These are phyloP conservation scores for Dioszegia hungarica DNA, from an alignment of 768 basidiomycete species.

Conservation along the genomic window DNA sequence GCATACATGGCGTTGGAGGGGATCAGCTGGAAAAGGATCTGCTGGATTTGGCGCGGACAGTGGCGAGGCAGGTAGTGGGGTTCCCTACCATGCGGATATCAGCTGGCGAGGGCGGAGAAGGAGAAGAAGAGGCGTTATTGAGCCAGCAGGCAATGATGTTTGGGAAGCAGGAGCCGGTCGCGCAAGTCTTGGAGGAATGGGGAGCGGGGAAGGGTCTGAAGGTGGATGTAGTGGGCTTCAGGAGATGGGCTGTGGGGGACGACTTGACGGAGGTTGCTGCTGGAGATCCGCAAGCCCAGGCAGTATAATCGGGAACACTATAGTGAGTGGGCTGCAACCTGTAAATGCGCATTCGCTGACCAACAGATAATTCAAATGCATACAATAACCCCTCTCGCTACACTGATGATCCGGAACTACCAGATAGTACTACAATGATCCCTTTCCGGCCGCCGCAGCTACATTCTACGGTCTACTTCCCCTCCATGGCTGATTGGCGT, in stretches of 20 bases:
- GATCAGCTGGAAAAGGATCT: constrained; percentile 56
- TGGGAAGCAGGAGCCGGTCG: constrained; percentile 35
- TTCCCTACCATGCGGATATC: constrained; percentile 63
- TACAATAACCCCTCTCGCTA: not conserved
- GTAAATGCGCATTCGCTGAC: not conserved
- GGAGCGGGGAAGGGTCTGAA: constrained; percentile 35
- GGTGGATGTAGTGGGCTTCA: constrained; percentile 39
- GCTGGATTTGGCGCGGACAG: constrained; percentile 61
- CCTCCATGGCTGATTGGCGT: not conserved
- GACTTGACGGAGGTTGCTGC: constrained; percentile 2
- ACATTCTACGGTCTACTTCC: not conserved
- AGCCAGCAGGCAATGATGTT: constrained; percentile 45
- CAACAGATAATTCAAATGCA: not conserved
- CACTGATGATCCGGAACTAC: not conserved
- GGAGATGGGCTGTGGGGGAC: constrained; percentile 43
- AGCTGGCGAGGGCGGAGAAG: constrained; percentile 10
- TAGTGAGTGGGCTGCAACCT: no score
- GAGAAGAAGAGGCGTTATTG: constrained; percentile 36
- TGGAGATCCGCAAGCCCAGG: not conserved
- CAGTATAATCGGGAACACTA: no score
- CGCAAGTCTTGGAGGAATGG: constrained; percentile 39
- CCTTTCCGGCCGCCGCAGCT: no score
- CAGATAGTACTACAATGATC: no score
- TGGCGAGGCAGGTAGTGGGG: constrained; percentile 81
- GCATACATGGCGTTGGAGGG: constrained; percentile 40